These are phyloP conservation scores for Astrocystis sublimbata DNA, from an alignment of 495 filamentous ascomycete genomes.

Conservation along the genomic window DNA sequence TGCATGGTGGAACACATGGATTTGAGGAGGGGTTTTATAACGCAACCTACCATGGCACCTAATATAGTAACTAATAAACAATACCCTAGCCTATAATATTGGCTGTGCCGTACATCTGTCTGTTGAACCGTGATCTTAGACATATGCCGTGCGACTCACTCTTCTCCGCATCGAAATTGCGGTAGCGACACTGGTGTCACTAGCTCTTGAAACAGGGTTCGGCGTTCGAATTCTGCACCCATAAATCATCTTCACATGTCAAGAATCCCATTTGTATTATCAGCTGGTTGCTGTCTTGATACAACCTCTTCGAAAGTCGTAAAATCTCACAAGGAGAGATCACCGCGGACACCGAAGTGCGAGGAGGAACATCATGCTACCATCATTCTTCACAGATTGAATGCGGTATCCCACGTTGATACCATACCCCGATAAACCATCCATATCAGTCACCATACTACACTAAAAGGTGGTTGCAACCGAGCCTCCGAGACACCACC, in stretches of 20 bases:
- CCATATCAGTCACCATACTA: neutral
- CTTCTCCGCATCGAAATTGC: neutral
- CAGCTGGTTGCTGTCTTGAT: no score
- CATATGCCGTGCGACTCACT: neutral
- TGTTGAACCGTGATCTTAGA: neutral
- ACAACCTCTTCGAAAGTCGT: no score
- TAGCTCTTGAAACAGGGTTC: neutral
- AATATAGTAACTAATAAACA: conserved; percentile 7
- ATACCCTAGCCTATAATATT: neutral
- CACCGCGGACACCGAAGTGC: neutral
- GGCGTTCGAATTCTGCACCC: neutral
- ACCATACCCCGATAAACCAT: neutral
- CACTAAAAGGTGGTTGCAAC: conserved; percentile 3
- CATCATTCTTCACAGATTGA: neutral
- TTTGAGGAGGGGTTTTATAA: neutral
- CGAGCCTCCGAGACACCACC: neutral
- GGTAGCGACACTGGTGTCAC: neutral
- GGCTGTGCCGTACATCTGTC: neutral
- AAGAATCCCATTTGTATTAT: no score
- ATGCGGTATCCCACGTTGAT: neutral
- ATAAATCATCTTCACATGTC: no score
- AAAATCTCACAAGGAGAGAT: no score
- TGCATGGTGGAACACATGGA: conserved; percentile 4
- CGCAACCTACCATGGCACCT: neutral
- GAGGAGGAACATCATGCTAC: neutral